Evolutionary conservation across 306 rosid species (phyloP).

Genomic region (Casuarina cunninghamiana): DNA sequence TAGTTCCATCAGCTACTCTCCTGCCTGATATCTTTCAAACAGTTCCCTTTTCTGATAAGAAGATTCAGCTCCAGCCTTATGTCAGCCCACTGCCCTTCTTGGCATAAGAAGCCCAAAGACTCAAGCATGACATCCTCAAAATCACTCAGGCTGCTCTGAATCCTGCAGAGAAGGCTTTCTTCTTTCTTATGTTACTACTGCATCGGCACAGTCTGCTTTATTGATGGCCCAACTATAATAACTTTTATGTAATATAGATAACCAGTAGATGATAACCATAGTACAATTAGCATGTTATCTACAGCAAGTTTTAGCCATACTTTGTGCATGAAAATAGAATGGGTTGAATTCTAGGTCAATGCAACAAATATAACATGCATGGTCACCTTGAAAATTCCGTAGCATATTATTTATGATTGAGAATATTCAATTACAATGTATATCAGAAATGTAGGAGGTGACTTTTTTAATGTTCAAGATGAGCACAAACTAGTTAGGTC

Average conservation of each 20-base stretch:
- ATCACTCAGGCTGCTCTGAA: background rate
- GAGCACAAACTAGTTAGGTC: background rate
- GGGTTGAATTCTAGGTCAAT: background rate
- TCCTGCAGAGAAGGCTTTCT: background rate
- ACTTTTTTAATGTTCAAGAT: background rate
- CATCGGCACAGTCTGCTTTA: background rate
- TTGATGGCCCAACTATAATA: background rate
- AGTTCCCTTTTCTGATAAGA: background rate
- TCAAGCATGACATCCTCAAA: background rate
- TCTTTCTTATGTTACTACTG: background rate
- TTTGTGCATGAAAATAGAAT: background rate
- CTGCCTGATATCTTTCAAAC: background rate
- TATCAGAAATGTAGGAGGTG: background rate
- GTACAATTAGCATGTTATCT: background rate
- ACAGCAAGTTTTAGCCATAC: background rate
- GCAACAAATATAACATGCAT: background rate
- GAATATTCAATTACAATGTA: background rate
- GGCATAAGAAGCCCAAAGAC: background rate
- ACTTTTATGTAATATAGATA: background rate
- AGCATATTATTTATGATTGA: background rate
- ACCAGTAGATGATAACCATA: background rate
- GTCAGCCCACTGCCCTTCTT: background rate
- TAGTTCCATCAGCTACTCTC: background rate
- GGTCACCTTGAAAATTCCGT: background rate
- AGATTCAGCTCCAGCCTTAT: background rate